Percentiles rank a stretch among this genome's conserved stretches.
Conservation (phyloP, 192 early-diverging fungal species). For the Gorgonomyces haynaldii region DNA sequence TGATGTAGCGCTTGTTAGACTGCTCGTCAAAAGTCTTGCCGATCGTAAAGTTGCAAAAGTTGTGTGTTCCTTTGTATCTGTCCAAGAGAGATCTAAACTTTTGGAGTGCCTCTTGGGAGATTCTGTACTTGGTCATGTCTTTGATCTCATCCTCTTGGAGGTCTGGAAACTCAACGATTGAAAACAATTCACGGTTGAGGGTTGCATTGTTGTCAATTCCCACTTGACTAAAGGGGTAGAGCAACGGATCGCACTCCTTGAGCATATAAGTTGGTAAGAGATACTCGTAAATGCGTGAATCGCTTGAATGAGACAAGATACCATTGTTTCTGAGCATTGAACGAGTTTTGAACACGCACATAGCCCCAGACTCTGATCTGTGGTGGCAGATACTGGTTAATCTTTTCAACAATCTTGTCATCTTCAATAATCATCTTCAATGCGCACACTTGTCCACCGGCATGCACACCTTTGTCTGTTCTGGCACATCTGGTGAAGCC, state of each 20-base stretch:
- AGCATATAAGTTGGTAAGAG: conserved; percentile 87
- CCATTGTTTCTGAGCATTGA: conserved; percentile 84
- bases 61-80: conserved; percentile 74
- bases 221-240: conserved; percentile 25
- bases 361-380: conserved; percentile 86
- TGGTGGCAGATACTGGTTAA: conserved; percentile 74
- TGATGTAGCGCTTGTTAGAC: conserved; percentile 72
- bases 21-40: conserved; percentile 63
- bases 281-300: conserved; percentile 95
- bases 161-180: not conserved
- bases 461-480: conserved; percentile 98
- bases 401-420: conserved; percentile 58
- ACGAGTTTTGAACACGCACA: conserved; percentile 56
- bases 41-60: conserved; percentile 93
- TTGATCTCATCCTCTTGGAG: not conserved
- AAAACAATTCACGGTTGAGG: not conserved
- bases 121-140: conserved; percentile 40
- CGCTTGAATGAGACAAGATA: too few relatives aligned
- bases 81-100: conserved; percentile 55
- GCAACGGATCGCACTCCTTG: conserved; percentile 18
- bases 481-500: conserved; percentile 81
- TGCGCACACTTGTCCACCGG: conserved; percentile 89
- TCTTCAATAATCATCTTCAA: conserved; percentile 80
- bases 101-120: conserved; percentile 46
- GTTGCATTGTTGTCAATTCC: conserved; percentile 8